These are phyloP conservation scores for Nigrospora sphaerica DNA, from an alignment of 2,329 filamentous ascomycete species.

Conservation along the genomic window DNA sequence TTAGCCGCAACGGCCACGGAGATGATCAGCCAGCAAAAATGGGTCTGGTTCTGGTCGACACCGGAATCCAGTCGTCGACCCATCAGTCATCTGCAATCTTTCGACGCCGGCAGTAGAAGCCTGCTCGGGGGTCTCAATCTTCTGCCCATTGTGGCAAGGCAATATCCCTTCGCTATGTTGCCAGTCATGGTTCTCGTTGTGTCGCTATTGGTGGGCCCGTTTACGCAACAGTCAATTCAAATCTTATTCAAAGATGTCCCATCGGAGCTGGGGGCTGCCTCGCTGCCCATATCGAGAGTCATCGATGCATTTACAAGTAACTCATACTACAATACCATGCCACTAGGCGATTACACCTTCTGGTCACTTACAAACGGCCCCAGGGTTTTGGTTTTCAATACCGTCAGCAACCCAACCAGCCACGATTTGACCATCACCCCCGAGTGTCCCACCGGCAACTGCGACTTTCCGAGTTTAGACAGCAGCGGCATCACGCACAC, in stretches of 20 bases:
- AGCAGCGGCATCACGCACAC: background rate
- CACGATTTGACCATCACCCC: background rate
- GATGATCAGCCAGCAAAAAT: background rate
- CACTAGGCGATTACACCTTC: background rate
- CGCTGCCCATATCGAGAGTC: background rate
- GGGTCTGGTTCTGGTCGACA: background rate
- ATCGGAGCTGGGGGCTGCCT: background rate
- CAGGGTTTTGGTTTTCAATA: background rate
- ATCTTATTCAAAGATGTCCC: background rate
- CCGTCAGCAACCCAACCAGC: background rate
- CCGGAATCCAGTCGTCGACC: background rate
- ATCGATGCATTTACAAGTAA: background rate
- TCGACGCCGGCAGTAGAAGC: background rate
- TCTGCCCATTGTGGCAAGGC: background rate
- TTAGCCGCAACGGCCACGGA: background rate
- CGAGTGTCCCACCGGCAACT: background rate
- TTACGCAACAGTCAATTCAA: background rate
- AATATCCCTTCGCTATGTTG: background rate
- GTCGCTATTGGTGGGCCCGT: background rate
- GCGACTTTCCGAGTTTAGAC: background rate
- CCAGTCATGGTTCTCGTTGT: background rate
- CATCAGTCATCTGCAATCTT: background rate
- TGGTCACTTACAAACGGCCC: background rate
- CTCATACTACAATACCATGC: background rate
- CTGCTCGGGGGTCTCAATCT: background rate